Evolutionary conservation across 495 filamentous ascomycete genomes (phyloP), one percentile per base, ranked within the genome.

Genomic region (Penicillium chermesinum): DNA sequence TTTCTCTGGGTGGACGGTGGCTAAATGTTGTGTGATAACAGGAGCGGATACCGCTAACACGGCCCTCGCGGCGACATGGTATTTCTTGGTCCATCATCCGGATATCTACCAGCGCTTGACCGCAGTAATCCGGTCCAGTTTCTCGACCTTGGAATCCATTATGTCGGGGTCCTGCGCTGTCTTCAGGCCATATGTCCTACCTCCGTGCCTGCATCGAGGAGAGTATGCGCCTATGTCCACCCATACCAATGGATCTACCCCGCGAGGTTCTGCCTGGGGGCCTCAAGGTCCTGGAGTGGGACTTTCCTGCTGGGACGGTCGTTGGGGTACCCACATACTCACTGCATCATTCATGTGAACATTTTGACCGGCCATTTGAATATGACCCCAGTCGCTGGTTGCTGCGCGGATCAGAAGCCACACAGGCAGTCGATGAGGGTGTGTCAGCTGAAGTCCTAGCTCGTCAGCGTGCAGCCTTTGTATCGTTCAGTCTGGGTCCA

Each of bases 401-500:
- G 25, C 40, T 19, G 33, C 10, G 32, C 15, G n/a, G 14, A 36
- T 22, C 15, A 33, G 37, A 19, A 52, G 57, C 18, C 55, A n/a
- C n/a, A n/a, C n/a, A n/a, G n/a, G n/a, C n/a, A n/a, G n/a, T n/a
- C n/a, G n/a, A n/a, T n/a, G n/a, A n/a, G n/a, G n/a, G n/a, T n/a
- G n/a, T n/a, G n/a, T n/a, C n/a, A n/a, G n/a, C n/a, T n/a, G n/a
- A n/a, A n/a, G n/a, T n/a, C n/a, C n/a, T n/a, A n/a, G n/a, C n/a
- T n/a, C n/a, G n/a, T n/a, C n/a, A n/a, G n/a, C n/a, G n/a, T n/a
- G n/a, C 57, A 22, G 81, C 16, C 2, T 84, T 81, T 57, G 72
- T 65, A 39, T 75, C 83, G 1, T 85, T 84, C 53, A 74, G 69
- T 2, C 57, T 80, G 35, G 82, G 83, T 0, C 71, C 76, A 0